Evolutionary conservation across 2,329 filamentous ascomycete species (phyloP), one percentile per base, ranked within the genome.

Genomic region (Fusarium ramigenum): DNA sequence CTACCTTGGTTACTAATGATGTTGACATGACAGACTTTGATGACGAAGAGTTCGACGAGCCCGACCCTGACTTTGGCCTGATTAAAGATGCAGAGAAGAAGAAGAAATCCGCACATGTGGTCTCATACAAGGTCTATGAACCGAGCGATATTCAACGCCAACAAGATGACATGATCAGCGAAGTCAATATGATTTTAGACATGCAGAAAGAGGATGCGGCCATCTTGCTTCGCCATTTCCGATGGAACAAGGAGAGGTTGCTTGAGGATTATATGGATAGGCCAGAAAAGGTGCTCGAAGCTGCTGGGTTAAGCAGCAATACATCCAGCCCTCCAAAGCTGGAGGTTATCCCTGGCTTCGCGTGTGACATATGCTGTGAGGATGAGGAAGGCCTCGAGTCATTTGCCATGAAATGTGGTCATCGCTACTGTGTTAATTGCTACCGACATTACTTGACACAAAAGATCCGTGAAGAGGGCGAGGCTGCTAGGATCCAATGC

Each of bases 191-290:
- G 85, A 96, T 99, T 72, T 88, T 99, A 40, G 93, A 95, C 67
- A 91, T 98, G 80, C 91, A 93, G 21, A 93, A 94, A 77, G 96
- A 98, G 83, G 93, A 96, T 72, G 92, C 93, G 0, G 96, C 95
- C 30, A 98, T 99, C 60, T 87, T 99, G 44, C 86, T 99, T 67
- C 92, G 96, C 52, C 90, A 96, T 82, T 94, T 93, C 77, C 90
- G 95, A 79, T 99, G 96, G 96, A 98, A 98, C 83, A 96, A 97
- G 82, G 96, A 99, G 81, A 91, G 93, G 43, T 82, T 99, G 75
- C 95, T 98, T 64, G 96, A 99, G 79, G 92, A 94, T 73, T 98
- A 98, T 82, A 98, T 99, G 95, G 96, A 99, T 73, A 89, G 90
- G 57, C 91, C 93, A 7, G 90, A 93, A 66, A 90, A 92, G 78